Evolutionary conservation across 2,329 filamentous ascomycete species (phyloP).

Genomic region (Chlorencoelia australis): DNA sequence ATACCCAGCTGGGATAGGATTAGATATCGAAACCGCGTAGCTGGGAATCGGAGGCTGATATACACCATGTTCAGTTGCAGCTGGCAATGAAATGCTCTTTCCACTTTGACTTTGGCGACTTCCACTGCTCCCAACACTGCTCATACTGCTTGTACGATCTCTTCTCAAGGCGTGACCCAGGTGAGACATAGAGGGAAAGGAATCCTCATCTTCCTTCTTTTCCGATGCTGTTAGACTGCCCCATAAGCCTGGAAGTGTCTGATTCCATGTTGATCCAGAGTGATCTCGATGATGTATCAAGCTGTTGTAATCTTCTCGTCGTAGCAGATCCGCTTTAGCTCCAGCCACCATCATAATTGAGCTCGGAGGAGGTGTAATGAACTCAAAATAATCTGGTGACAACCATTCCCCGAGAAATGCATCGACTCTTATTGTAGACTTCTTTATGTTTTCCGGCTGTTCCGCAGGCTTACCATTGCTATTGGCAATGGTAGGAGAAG

Average conservation of each 20-base stretch:
- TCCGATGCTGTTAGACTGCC: slow-evolving; percentile 22
- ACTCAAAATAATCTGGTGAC: slow-evolving; percentile 83
- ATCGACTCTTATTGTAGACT: slow-evolving; percentile 67
- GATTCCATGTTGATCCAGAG: slow-evolving; percentile 21
- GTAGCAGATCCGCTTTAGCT: slow-evolving; percentile 79
- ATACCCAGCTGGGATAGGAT: slow-evolving; percentile 78
- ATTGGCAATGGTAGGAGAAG: slow-evolving; percentile 7
- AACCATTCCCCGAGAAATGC: slow-evolving; percentile 95
- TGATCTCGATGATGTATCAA: slow-evolving; percentile 19
- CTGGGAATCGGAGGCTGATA: slow-evolving; percentile 72
- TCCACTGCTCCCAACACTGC: slow-evolving; percentile 22
- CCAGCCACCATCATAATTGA: slow-evolving; percentile 79
- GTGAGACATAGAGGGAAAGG: slow-evolving; percentile 19
- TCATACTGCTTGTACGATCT: slow-evolving; percentile 27
- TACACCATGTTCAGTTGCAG: slow-evolving; percentile 24
- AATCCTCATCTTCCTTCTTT: slow-evolving; percentile 20
- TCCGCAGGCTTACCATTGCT: slow-evolving; percentile 9
- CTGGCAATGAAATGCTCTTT: slow-evolving; percentile 6
- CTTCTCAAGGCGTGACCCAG: slow-evolving; percentile 21
- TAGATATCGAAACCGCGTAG: slow-evolving; percentile 71
- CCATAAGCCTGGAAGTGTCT: slow-evolving; percentile 31
- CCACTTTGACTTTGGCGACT: slow-evolving; percentile 15
- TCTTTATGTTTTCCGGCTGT: slow-evolving; percentile 33
- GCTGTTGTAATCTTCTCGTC: slow-evolving; percentile 57
- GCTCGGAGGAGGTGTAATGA: slow-evolving; percentile 79